These are phyloP conservation scores for Myriosclerotinia duriaeana DNA, from an alignment of 2,329 filamentous ascomycete species.

Conservation along the genomic window DNA sequence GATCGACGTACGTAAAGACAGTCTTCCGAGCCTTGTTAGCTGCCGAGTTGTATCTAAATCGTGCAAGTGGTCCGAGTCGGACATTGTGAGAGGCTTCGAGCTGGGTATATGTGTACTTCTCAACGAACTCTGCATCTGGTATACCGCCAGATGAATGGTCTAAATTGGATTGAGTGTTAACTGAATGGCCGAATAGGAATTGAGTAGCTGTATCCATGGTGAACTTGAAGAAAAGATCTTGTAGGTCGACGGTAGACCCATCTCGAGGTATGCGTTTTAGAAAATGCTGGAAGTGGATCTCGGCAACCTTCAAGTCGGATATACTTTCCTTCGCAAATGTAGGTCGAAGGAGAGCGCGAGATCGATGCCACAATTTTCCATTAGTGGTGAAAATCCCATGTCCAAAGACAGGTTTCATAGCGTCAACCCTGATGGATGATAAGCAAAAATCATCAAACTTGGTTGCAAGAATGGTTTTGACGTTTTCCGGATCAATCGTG, in stretches of 20 bases:
- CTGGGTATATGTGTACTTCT: conserved; percentile 8
- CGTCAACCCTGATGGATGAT: conserved; percentile 34
- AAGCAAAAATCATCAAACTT: conserved; percentile 54
- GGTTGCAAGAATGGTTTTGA: conserved; percentile 54
- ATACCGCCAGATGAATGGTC: conserved; percentile 5
- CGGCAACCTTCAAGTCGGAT: conserved; percentile 67
- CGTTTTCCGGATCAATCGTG: conserved; percentile 53
- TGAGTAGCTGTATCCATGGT: conserved; percentile 40
- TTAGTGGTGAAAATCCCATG: conserved; percentile 25
- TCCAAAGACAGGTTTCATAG: conserved; percentile 25
- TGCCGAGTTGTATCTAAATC: conserved; percentile 2
- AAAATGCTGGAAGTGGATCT: conserved; percentile 51
- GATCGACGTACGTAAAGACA: conserved; percentile 8
- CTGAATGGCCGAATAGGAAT: conserved; percentile 56
- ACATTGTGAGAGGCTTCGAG: conserved; percentile 15
- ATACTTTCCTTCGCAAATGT: conserved; percentile 53
- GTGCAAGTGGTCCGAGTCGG: conserved; percentile 7
- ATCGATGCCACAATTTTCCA: conserved; percentile 23
- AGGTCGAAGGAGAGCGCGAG: conserved; percentile 49
- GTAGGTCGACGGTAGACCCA: conserved; percentile 52
- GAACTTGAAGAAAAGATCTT: conserved; percentile 56
- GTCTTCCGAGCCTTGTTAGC: background rate
- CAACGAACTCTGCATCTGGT: conserved; percentile 12
- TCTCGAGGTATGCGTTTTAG: conserved; percentile 20
- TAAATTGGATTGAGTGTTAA: conserved; percentile 39